phyloP scores from a whole-genome alignment of 352 stramenopile genomes.

The Elongisporangium prolatum region DNA sequence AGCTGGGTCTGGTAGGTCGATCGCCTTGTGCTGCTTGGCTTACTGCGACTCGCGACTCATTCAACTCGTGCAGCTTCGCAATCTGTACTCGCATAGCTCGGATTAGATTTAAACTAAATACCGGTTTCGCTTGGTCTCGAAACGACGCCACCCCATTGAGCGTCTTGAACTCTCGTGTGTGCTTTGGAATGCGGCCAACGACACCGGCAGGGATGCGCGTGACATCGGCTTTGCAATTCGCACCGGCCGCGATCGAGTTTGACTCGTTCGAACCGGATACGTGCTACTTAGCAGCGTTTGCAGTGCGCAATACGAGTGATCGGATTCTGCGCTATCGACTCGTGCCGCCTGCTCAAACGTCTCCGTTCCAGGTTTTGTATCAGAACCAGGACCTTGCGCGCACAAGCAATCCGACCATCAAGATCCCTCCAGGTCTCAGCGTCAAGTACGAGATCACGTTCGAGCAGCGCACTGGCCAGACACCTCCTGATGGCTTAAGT shows the following conservation, averaged over 20 bases:
- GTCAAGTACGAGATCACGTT: conserved; percentile 68
- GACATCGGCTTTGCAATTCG: conserved; percentile 49
- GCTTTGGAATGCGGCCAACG: conserved; percentile 5
- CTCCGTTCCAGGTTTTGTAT: conserved; percentile 50
- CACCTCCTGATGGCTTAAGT: conserved; percentile 7
- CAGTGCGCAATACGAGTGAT: conserved; percentile 65
- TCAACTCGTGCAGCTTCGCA: background rate
- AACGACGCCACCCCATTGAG: background rate
- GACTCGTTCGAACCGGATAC: conserved; percentile 42
- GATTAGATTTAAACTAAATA: no score
- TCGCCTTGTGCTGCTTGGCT: no score
- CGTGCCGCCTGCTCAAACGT: conserved; percentile 38
- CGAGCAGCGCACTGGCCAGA: conserved; percentile 4
- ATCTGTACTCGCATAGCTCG: no score
- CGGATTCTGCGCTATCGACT: conserved; percentile 59
- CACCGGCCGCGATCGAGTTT: conserved; percentile 64
- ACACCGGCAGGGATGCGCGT: conserved; percentile 17
- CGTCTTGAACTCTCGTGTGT: no score
- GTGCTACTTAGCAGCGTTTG: conserved; percentile 61
- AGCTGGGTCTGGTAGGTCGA: no score
- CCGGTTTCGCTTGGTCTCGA: background rate
- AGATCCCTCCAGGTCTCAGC: conserved; percentile 54
- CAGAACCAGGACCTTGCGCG: conserved; percentile 51
- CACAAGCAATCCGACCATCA: conserved; percentile 59
- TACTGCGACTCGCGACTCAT: no score